phyloP scores from a whole-genome alignment of 768 basidiomycete genomes.

The Macrolepiota albuminosa region DNA sequence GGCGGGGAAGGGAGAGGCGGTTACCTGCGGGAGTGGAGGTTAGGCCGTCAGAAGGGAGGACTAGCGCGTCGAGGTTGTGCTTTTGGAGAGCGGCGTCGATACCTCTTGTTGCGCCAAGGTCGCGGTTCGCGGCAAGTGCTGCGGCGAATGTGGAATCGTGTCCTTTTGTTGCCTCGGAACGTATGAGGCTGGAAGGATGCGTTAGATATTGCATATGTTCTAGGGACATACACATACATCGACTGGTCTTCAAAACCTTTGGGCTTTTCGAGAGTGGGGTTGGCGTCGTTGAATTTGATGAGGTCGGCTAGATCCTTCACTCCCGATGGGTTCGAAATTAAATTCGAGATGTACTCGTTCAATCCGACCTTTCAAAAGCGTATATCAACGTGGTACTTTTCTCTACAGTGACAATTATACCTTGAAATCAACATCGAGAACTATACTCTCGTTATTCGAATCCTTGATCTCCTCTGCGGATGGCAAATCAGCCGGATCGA shows the following conservation, averaged over 20 bases:
- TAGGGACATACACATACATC: conserved; percentile 19
- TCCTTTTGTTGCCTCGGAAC: conserved; percentile 33
- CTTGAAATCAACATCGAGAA: conserved; percentile 55
- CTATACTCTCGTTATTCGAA: conserved; percentile 49
- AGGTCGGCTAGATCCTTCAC: conserved; percentile 51
- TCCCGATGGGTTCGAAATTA: conserved; percentile 51
- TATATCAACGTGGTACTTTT: background rate
- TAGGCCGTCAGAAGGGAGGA: conserved; percentile 40
- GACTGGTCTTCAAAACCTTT: conserved; percentile 33
- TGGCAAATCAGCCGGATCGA: conserved; percentile 60
- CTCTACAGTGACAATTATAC: too few species aligned
- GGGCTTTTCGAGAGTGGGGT: conserved; percentile 46
- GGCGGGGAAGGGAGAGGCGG: background rate
- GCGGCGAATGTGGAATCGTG: conserved; percentile 38
- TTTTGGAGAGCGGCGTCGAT: conserved; percentile 48
- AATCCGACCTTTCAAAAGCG: conserved; percentile 33
- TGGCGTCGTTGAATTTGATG: conserved; percentile 51
- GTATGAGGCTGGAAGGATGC: conserved; percentile 26
- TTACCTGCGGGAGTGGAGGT: conserved; percentile 34
- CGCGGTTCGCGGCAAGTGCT: conserved; percentile 39
- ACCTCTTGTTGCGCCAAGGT: conserved; percentile 45
- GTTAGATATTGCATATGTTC: background rate
- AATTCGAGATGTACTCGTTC: conserved; percentile 39
- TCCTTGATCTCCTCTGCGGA: conserved; percentile 46
- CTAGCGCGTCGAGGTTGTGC: conserved; percentile 46